Conservation (phyloP, 2,329 filamentous ascomycete species). For the Thelonectria rubi region DNA sequence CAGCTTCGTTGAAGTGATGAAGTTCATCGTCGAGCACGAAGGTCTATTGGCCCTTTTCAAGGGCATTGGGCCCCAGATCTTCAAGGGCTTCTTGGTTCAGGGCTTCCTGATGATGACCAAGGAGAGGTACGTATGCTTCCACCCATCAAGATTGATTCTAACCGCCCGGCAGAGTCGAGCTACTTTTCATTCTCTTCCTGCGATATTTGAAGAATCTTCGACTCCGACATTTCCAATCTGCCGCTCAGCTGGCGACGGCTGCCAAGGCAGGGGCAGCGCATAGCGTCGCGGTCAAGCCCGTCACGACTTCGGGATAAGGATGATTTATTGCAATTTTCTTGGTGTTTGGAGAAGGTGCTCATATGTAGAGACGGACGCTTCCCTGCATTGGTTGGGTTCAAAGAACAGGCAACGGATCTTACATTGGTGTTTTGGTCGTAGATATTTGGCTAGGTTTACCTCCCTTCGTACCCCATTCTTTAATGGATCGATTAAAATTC, state of each 20-base stretch:
- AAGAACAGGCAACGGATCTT: neutral
- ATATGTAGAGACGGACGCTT: constrained; percentile 34
- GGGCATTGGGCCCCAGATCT: constrained; percentile 91
- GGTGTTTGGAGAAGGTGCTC: constrained; percentile 29
- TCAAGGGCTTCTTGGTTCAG: constrained; percentile 93
- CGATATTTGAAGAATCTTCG: constrained; percentile 79
- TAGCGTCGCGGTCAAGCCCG: constrained; percentile 50
- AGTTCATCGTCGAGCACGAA: constrained; percentile 90
- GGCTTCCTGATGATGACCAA: constrained; percentile 99
- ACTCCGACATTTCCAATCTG: constrained; percentile 73
- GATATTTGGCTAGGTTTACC: neutral
- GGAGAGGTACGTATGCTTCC: constrained; percentile 70
- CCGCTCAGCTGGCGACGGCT: constrained; percentile 69
- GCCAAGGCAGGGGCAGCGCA: constrained; percentile 49
- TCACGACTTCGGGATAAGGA: constrained; percentile 36
- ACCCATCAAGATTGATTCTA: constrained; percentile 14
- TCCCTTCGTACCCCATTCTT: neutral
- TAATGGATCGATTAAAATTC: neutral
- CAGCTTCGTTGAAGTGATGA: constrained; percentile 93
- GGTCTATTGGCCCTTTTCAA: constrained; percentile 89
- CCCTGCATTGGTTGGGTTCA: constrained; percentile 28
- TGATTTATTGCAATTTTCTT: constrained; percentile 3
- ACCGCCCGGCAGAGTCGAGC: constrained; percentile 72
- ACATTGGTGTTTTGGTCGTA: neutral
- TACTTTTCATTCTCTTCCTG: constrained; percentile 86